Percentiles rank a stretch among this genome's conserved stretches.
phyloP scores from a whole-genome alignment of 1,284 basidiomycete species.

The Stygiomarasmius scandens region DNA sequence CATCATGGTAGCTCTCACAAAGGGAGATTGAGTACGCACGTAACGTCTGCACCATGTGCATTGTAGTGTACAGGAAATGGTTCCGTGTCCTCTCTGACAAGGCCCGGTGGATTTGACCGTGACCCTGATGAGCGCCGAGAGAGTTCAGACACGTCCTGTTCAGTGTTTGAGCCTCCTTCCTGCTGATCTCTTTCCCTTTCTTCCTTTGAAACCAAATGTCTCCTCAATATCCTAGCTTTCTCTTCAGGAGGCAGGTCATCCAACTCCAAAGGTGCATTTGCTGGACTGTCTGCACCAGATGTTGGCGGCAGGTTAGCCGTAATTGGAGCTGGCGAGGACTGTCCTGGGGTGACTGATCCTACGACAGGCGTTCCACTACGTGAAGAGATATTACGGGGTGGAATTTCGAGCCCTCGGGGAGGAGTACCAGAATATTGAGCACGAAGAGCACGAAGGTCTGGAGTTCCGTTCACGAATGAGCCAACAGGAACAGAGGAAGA shows the following conservation, averaged over 20 bases:
- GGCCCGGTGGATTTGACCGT: conserved; percentile 32
- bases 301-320: conserved; percentile 22
- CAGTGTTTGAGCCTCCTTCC: not conserved
- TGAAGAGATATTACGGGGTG: conserved; percentile 64
- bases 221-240: conserved; percentile 78
- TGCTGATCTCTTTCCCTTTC: conserved; percentile 51
- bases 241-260: conserved; percentile 76
- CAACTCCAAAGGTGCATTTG: conserved; percentile 39
- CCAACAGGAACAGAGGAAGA: not conserved
- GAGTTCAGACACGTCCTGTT: not conserved
- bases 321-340: conserved; percentile 22
- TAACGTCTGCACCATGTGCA: conserved; percentile 85
- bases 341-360: conserved; percentile 14
- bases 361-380: conserved; percentile 35
- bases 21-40: conserved; percentile 57
- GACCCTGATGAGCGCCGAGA: conserved; percentile 27
- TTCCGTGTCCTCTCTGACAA: conserved; percentile 55
- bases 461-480: conserved; percentile 2
- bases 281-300: conserved; percentile 32
- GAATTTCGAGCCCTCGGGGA: conserved; percentile 23
- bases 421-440: conserved; percentile 66
- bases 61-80: conserved; percentile 84
- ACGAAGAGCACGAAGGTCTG: conserved; percentile 56
- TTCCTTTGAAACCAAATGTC: conserved; percentile 79
- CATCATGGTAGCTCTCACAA: conserved; percentile 11